Evolutionary conservation across 2,329 filamentous ascomycete species (phyloP).

Genomic region (Samsoniella hepiali): DNA sequence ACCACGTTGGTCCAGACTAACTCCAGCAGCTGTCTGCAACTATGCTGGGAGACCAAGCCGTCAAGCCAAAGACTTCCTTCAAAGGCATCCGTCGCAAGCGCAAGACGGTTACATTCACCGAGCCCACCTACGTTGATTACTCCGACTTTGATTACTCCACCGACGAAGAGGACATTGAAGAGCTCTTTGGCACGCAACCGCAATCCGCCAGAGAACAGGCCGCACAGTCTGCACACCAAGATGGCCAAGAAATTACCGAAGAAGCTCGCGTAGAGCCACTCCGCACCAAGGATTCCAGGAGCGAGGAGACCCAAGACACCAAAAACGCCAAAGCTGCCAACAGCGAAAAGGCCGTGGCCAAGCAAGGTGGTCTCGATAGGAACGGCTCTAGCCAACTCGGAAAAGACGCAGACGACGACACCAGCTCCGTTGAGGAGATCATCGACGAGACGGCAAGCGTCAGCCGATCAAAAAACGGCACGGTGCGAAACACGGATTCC

Average conservation of each 20-base stretch:
- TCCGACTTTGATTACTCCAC: slow-evolving; percentile 83
- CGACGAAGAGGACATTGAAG: slow-evolving; percentile 61
- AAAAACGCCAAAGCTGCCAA: slow-evolving; percentile 9
- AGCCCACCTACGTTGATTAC: slow-evolving; percentile 84
- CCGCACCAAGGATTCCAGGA: slow-evolving; percentile 9
- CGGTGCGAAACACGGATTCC: slow-evolving; percentile 86
- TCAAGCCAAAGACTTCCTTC: slow-evolving; percentile 78
- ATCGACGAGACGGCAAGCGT: slow-evolving; percentile 50
- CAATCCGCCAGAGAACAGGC: slow-evolving; percentile 10
- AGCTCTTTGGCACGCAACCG: slow-evolving; percentile 37
- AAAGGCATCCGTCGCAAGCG: slow-evolving; percentile 80
- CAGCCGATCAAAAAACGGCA: slow-evolving; percentile 75
- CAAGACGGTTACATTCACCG: slow-evolving; percentile 82
- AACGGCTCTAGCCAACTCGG: slow-evolving; percentile 8
- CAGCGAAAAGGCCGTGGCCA: not conserved
- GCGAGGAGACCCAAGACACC: not conserved
- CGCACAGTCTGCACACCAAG: slow-evolving; percentile 28
- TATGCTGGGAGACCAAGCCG: slow-evolving; percentile 62
- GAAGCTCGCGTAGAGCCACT: slow-evolving; percentile 11
- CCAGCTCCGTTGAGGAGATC: slow-evolving; percentile 64
- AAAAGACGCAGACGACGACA: slow-evolving; percentile 26
- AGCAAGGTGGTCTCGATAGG: slow-evolving; percentile 2
- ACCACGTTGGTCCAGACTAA: not conserved
- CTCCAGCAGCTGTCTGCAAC: slow-evolving; percentile 53
- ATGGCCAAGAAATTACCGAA: slow-evolving; percentile 27